These are phyloP conservation scores for Pilaira anomala DNA, from an alignment of 192 early-diverging fungal species.

Conservation along the genomic window DNA sequence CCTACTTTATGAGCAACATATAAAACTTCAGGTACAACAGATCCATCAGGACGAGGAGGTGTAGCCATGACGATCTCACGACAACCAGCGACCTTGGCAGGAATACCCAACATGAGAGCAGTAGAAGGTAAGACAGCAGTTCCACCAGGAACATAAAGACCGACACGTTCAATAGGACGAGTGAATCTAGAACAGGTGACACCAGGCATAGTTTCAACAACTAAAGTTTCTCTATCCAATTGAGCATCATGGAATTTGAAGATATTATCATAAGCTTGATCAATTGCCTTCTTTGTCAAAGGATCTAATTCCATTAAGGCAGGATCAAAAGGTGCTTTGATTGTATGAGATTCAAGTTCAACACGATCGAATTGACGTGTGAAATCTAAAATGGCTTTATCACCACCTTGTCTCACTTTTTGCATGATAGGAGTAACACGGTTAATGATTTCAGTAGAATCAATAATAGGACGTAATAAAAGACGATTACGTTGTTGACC, in stretches of 20 bases:
- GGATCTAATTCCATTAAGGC: conserved; percentile 55
- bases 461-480: conserved; percentile 87
- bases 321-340: conserved; percentile 81
- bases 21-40: conserved; percentile 91
- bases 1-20: conserved; percentile 98
- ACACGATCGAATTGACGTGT: conserved; percentile 93
- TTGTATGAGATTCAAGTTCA: conserved; percentile 62
- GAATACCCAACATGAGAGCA: conserved; percentile 95
- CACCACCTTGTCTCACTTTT: conserved; percentile 78
- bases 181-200: conserved; percentile 91
- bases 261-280: conserved; percentile 94
- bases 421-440: conserved; percentile 90
- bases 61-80: conserved; percentile 93
- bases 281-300: conserved; percentile 77
- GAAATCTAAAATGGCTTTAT: conserved; percentile 77
- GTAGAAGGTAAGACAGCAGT: conserved; percentile 95
- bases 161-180: conserved; percentile 94
- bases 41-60: conserved; percentile 89
- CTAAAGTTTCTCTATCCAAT: conserved; percentile 60
- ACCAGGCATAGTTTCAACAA: conserved; percentile 97
- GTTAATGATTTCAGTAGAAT: conserved; percentile 82
- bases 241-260: conserved; percentile 93
- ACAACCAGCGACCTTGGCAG: conserved; percentile 96
- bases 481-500: conserved; percentile 54
- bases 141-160: conserved; percentile 97